Base-by-base conservation (phyloP, 1,139 yeast genomes). In the Magnusiomyces paraingens region DNA sequence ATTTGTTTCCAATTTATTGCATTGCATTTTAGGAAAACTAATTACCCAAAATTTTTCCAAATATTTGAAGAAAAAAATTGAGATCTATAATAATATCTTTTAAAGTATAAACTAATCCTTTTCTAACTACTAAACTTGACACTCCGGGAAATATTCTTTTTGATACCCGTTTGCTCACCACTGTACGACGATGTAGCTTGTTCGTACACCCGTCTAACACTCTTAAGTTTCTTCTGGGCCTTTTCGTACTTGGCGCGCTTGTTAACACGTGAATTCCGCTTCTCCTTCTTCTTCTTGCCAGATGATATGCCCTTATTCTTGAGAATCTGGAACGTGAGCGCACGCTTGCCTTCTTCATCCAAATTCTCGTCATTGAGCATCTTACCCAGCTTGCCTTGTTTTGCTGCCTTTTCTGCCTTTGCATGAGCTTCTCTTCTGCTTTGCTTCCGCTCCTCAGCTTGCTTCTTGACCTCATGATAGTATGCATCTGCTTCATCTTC, bases 151-250 rank as follows among this genome's bases (percentile, higher is more conserved):
- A 93, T 69, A 59, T 90, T 89, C 81, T 93, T 91, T 78, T 90
- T 90, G 70, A 93, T 93, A 86, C 99, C 99, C 22, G 98, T 91
- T 75, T 82, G 79, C 71, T 93, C 99, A 72, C 99, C 99, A 61
- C 80, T 85, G 71, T 94, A 93, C 2, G 96, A 84, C 53, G 96
- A 90, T 58, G 80, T 77, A 63, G 83, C 87, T 48, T 81, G 83
- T 64, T 84, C 80, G 76, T 85, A 90, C 29, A 90, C 97, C 57
- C 88, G 89, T 71, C 96, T 84, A 59, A 88, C 86, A 57, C 95
- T 85, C 67, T 84, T 84, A 69, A 94, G 84, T 70, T 90, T 90
- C 89, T 90, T 91, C 75, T 90, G 84, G 43, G 99, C 99, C 69
- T 81, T 80, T 60, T 89, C 98, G 74, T 87, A 93, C 82, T 89